Percentiles rank a stretch among this genome's conserved stretches.
Conservation (phyloP, 2,329 filamentous ascomycete species). For the Epicoccum nigrum region DNA sequence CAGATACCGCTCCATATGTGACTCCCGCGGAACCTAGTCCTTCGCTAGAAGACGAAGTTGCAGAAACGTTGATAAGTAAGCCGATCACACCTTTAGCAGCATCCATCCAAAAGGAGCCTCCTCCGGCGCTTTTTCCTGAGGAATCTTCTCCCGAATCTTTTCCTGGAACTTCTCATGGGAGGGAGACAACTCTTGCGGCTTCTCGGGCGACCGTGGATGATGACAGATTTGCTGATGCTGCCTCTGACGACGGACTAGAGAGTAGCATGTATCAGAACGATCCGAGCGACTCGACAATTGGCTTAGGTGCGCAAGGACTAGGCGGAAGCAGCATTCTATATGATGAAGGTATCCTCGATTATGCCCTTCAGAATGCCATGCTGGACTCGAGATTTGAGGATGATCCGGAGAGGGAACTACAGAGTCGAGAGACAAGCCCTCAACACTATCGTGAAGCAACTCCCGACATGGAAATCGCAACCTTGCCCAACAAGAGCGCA, state of each 20-base stretch:
- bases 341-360: slow-evolving; percentile 43
- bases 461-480: slow-evolving; percentile 20
- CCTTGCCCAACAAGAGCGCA: slow-evolving; percentile 23
- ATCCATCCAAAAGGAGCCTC: neutral
- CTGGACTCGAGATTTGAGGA: slow-evolving; percentile 35
- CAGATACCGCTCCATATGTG: neutral
- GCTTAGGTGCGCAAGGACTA: slow-evolving; percentile 22
- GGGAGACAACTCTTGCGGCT: slow-evolving; percentile 13
- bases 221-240: slow-evolving; percentile 51
- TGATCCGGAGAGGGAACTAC: slow-evolving; percentile 9
- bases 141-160: neutral
- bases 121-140: neutral
- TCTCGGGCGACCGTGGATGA: slow-evolving; percentile 47
- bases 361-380: slow-evolving; percentile 41
- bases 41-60: slow-evolving; percentile 4
- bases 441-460: slow-evolving; percentile 19
- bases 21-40: slow-evolving; percentile 1
- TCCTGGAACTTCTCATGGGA: neutral
- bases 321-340: slow-evolving; percentile 41
- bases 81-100: neutral
- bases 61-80: neutral
- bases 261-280: slow-evolving; percentile 17
- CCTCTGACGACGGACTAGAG: slow-evolving; percentile 42
- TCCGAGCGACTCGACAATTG: slow-evolving; percentile 16
- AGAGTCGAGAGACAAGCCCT: slow-evolving; percentile 1